These are phyloP conservation scores for Jamesozyma jinghongensis DNA, from an alignment of 805 yeast species.

Conservation along the genomic window DNA sequence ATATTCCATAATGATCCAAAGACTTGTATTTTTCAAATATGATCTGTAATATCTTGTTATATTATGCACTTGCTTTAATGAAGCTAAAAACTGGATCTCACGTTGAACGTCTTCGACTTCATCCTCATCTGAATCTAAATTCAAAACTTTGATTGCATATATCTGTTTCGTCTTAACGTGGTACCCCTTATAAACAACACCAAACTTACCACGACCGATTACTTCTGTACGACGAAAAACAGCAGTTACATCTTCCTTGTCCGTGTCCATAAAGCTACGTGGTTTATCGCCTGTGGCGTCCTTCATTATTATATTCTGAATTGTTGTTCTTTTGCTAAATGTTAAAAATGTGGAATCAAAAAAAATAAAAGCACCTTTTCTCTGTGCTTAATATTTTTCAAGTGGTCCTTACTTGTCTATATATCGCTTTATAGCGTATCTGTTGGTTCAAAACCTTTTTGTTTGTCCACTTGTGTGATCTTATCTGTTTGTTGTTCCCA, in stretches of 20 bases:
- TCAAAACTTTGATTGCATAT: conserved; percentile 88
- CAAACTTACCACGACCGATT: conserved; percentile 94
- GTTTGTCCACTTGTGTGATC: no score
- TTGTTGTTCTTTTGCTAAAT: no score
- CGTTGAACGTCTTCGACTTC: conserved; percentile 92
- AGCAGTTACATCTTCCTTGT: conserved; percentile 22
- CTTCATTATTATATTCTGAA: no score
- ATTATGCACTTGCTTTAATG: conserved; percentile 77
- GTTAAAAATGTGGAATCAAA: no score
- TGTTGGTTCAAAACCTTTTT: no score
- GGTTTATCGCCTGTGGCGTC: no score
- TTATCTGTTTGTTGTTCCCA: no score
- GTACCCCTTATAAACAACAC: conserved; percentile 86
- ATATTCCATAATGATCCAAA: conserved; percentile 96
- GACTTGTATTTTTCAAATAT: conserved; percentile 73
- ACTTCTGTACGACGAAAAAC: conserved; percentile 76
- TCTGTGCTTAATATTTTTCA: no score
- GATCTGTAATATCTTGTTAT: conserved; percentile 90
- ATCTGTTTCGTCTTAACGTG: conserved; percentile 61
- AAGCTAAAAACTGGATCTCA: conserved; percentile 80
- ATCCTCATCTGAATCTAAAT: conserved; percentile 85
- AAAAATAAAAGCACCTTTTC: no score
- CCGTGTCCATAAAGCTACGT: no score
- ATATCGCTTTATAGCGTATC: no score
- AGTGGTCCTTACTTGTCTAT: no score